Evolutionary conservation across 768 basidiomycete genomes (phyloP).

Genomic region (Leucogyrophana mollusca): DNA sequence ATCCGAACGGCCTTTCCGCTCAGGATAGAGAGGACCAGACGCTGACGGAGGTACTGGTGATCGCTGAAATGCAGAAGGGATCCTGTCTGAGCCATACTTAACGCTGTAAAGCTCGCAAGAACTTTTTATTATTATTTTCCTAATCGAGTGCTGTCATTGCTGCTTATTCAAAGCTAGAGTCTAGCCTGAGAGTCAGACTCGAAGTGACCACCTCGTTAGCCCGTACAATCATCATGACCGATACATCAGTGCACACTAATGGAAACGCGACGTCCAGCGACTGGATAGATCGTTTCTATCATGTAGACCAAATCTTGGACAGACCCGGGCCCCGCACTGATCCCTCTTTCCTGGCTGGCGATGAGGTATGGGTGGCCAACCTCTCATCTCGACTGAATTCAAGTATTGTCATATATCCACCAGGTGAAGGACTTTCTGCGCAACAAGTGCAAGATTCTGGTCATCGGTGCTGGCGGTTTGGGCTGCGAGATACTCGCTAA

Average conservation of each 20-base stretch:
- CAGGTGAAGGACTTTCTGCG: constrained; percentile 89
- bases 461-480: constrained; percentile 96
- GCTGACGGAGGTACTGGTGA: constrained; percentile 79
- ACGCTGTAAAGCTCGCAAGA: constrained; percentile 1
- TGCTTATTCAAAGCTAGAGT: background rate
- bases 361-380: constrained; percentile 52
- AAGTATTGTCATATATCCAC: background rate
- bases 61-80: constrained; percentile 65
- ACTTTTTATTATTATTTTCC: constrained; percentile 16
- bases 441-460: constrained; percentile 85
- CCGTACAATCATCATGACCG: constrained; percentile 20
- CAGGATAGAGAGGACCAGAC: constrained; percentile 85
- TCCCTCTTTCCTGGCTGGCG: constrained; percentile 76
- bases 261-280: constrained; percentile 37
- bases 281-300: constrained; percentile 68
- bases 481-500: constrained; percentile 98
- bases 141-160: constrained; percentile 10
- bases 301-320: constrained; percentile 86
- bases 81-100: constrained; percentile 42
- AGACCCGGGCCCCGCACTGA: constrained; percentile 88
- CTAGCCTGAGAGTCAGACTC: too few species aligned
- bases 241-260: constrained; percentile 26
- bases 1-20: constrained; percentile 85
- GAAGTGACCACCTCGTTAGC: constrained; percentile 11
- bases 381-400: background rate